Base-by-base conservation (phyloP, 75 land plant species). In the Picea sitchensis region DNA sequence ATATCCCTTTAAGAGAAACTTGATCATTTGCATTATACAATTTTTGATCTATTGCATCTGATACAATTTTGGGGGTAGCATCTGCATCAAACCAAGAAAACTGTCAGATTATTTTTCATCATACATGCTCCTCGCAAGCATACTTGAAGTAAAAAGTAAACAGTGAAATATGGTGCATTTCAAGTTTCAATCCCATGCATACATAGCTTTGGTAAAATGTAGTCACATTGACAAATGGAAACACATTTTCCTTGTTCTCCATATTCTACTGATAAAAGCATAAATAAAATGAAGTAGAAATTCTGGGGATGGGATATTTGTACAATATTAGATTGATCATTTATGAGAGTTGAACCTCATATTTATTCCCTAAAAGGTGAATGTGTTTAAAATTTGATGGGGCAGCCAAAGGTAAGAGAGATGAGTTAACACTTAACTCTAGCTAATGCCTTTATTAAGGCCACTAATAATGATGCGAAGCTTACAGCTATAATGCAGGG, bases 1-100 rank as follows among this genome's bases (percentile, higher is more conserved):
- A 9, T 71, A 71, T 71, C 73, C 51, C 73, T 32, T 14, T 32
- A 20, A 38, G 44, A 67, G 71, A 38, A 67, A 32, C 71, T 67
- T 34, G 44, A 67, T 67, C 36, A 20, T 67, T 15, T 5, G 23
- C 23, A 5, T 61, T 6, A 15, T 32, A 34, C 18, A 15, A 15
- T 15, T 67, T 67, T 38, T 13, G 20, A 15, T 3, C 3, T 5
- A 34, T 0, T 67, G 71, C 44, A 32, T 67, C 71, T 4, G 18
- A 32, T 18, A 32, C 32, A 67, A 51, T 51, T 67, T 67, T 67
- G 5, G 5, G 44, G 41, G 36, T 15, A 67, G 71, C 71, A 67
- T 67, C 71, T 67, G 30, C 71, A 67, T 14, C 38, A 34, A 65
- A 15, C 54, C 54, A 51, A 51, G 71, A 5, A 34, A 5, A 67